Base-by-base conservation (phyloP, 768 basidiomycete genomes). In the Kwoniella dendrophila region DNA sequence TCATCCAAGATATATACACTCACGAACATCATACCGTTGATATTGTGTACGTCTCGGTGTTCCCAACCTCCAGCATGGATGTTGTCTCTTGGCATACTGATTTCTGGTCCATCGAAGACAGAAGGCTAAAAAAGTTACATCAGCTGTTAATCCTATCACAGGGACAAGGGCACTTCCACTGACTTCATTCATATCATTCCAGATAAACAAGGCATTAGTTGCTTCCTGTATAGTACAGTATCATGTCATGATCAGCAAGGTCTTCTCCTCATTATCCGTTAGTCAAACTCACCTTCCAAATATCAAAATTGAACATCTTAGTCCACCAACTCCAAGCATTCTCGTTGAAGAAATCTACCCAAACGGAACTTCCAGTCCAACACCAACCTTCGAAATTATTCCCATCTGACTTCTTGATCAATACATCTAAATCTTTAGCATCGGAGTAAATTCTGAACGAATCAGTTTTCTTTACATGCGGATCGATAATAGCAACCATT, bases 121-220 rank as follows among this genome's bases (percentile, higher is more conserved):
- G 94, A 88, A 1, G 96, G 96, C 91, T 90, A 57, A n/a, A 29
- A 34, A 26, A 27, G 12, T 32, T 5, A n/a, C n/a, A 7, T 67
- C 16, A 41, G n/a, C 16, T 33, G 12, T 40, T 4, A 3, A 20
- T 18, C 32, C 20, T 1, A 18, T 22, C 2, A 4, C 32, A 4
- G 14, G 2, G 26, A 41, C 38, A 36, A 20, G 32, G 10, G 0
- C 26, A 29, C 50, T 26, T 38, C 3, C 22, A 33, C 54, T 49
- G 7, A 92, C 92, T 85, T 98, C 96, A 69, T 97, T 97, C 96
- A 99, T 99, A 75, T 99, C 96, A 76, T 98, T 98, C 96, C 96
- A 99, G 68, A 98, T 92, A 77, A 88, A 88, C 14, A 97, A 84
- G 68, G 86, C 85, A 30, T 87, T 85, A 1, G 91, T 92, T 68